These are phyloP conservation scores for Fraxinus greggii DNA, from an alignment of 305 asterid species.

Conservation along the genomic window DNA sequence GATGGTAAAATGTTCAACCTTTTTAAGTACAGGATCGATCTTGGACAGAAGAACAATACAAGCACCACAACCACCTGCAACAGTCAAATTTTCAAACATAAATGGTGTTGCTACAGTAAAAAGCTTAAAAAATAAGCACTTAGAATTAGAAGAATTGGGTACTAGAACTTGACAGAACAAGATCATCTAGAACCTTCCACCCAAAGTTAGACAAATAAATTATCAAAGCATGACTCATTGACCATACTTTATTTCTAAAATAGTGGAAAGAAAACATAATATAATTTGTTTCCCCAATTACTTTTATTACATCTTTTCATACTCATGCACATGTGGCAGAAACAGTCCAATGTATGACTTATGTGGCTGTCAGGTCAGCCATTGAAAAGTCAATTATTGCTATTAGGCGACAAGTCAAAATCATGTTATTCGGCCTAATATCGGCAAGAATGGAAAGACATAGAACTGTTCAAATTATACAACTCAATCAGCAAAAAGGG, in stretches of 20 bases:
- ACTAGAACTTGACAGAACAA: neutral
- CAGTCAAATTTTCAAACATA: neutral
- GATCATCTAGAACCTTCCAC: neutral
- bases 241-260: neutral
- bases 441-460: neutral
- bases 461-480: neutral
- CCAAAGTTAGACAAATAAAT: neutral
- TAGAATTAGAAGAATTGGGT: neutral
- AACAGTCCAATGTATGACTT: neutral
- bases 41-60: conserved; percentile 73
- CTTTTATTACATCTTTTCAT: neutral
- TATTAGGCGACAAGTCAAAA: neutral
- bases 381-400: neutral
- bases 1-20: conserved; percentile 45
- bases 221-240: neutral
- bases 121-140: neutral
- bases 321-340: neutral
- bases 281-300: neutral
- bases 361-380: neutral
- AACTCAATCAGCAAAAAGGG: neutral
- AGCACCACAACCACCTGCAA: conserved; percentile 84
- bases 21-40: conserved; percentile 42
- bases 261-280: neutral
- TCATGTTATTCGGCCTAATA: neutral
- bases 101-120: neutral